Base-by-base conservation (phyloP, 257 asterid genomes). In the Solanum chiquidenum region DNA sequence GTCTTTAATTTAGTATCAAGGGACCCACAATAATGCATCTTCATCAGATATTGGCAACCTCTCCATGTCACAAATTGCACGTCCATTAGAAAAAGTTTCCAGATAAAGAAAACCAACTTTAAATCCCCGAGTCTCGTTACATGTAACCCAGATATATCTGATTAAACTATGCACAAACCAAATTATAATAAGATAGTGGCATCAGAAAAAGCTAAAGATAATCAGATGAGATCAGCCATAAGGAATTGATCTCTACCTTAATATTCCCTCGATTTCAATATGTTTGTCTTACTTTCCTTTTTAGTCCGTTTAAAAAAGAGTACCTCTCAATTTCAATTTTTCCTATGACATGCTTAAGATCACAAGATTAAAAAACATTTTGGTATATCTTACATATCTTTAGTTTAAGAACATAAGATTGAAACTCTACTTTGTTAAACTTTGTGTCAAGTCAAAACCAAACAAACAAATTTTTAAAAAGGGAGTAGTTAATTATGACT, bases 11-110 rank as follows among this genome's bases (percentile, higher is more conserved):
- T 42, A 58, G 89, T 42, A 71, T 64, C 31, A 71, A 86, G 89
- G 91, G 93, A 79, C 93, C 94, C 95, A 92, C 94, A 88, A 73
- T 46, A 86, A 88, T 88, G 87, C 88, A 90, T 86, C 86, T 93
- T 86, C 87, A 83, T 89, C 72, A 58, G 84, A 89, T 86, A 86
- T 91, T 89, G 90, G 94, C 89, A 86, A 72, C 84, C 79, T 91
- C 75, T 91, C 92, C 89, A 91, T 92, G 91, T 94, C 92, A 72
- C 76, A 79, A 71, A 86, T 83, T 49, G 83, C 94, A 90, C 79
- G 62, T 85, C 87, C 40, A 82, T 87, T 83, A 60, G 55, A 64
- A 82, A n/a, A 79, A 82, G 69, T 49, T 80, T 80, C 85, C 6
- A 9, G 29, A 80, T 44, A 80, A 80, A 80, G 85, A 10, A 23